A percentile compares a stretch with the other conserved stretches of the same genome.
Conservation (phyloP, 352 stramenopile species). For the Sclerospora graminicola region DNA sequence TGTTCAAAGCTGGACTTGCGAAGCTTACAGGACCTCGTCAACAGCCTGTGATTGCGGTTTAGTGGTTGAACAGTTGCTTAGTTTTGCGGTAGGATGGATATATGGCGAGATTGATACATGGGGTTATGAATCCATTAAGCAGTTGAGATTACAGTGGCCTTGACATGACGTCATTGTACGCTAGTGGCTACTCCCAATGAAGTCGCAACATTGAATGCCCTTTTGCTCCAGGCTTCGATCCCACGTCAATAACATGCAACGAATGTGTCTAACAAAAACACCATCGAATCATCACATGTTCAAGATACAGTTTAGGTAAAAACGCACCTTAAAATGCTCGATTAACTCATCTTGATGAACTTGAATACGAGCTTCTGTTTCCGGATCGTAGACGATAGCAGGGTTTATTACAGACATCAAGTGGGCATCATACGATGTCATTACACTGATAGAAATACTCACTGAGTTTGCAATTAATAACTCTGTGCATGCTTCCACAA, state of each 20-base stretch:
- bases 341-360: conserved; percentile 39
- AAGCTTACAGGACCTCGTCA: conserved; percentile 23
- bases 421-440: background rate
- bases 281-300: conserved; percentile 1
- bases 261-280: conserved; percentile 38
- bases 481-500: no score
- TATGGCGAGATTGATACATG: conserved; percentile 10
- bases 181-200: background rate
- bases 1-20: conserved; percentile 41
- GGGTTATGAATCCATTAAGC: conserved; percentile 8
- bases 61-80: conserved; percentile 5
- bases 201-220: conserved; percentile 52
- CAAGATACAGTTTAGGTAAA: background rate
- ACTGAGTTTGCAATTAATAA: conserved; percentile 46
- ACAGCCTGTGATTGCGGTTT: conserved; percentile 39
- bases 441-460: background rate
- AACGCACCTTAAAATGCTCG: conserved; percentile 45
- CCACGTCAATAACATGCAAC: conserved; percentile 65
- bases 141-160: background rate
- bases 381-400: conserved; percentile 37
- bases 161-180: no score
- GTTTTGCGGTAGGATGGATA: conserved; percentile 7
- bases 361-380: conserved; percentile 25
- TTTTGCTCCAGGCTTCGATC: conserved; percentile 27
- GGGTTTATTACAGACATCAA: conserved; percentile 23